Evolutionary conservation across 129 eudicot species (phyloP).

Genomic region (Escallonia herrerae): DNA sequence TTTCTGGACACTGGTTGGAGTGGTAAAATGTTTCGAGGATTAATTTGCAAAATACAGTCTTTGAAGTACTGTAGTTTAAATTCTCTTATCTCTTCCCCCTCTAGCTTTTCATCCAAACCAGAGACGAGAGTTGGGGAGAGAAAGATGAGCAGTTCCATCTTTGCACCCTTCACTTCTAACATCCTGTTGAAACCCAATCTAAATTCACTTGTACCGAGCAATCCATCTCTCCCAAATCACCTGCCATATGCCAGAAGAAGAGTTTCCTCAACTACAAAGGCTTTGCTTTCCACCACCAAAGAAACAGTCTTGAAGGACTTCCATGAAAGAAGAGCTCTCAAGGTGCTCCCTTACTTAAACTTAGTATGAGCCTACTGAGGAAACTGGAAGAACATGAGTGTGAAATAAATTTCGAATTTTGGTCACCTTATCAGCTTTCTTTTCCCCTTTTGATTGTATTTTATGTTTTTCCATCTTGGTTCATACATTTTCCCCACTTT

Average conservation of each 20-base stretch:
- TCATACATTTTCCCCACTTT: no score
- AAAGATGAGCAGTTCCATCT: slow-evolving; percentile 46
- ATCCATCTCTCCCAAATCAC: slow-evolving; percentile 19
- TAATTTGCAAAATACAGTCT: no score
- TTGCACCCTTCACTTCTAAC: slow-evolving; percentile 36
- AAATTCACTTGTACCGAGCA: slow-evolving; percentile 12
- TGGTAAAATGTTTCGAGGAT: no score
- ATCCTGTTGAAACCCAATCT: slow-evolving; percentile 38
- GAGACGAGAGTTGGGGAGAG: slow-evolving; percentile 6
- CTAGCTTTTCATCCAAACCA: slow-evolving; percentile 4
- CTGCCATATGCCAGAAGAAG: slow-evolving; percentile 16
- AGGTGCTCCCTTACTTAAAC: slow-evolving; percentile 25
- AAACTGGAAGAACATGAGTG: no score
- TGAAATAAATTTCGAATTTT: no score
- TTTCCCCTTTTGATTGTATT: no score
- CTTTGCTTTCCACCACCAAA: slow-evolving; percentile 54
- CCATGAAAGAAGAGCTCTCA: slow-evolving; percentile 70
- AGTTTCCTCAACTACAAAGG: slow-evolving; percentile 32
- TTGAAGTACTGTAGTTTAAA: no score
- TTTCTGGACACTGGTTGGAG: no score
- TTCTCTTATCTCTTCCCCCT: neutral
- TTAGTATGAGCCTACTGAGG: no score
- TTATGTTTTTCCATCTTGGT: no score
- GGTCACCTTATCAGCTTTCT: no score
- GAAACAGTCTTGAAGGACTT: slow-evolving; percentile 64